These are phyloP conservation scores for Colletotrichum godetiae DNA, from an alignment of 2,329 filamentous ascomycete genomes.

Conservation along the genomic window DNA sequence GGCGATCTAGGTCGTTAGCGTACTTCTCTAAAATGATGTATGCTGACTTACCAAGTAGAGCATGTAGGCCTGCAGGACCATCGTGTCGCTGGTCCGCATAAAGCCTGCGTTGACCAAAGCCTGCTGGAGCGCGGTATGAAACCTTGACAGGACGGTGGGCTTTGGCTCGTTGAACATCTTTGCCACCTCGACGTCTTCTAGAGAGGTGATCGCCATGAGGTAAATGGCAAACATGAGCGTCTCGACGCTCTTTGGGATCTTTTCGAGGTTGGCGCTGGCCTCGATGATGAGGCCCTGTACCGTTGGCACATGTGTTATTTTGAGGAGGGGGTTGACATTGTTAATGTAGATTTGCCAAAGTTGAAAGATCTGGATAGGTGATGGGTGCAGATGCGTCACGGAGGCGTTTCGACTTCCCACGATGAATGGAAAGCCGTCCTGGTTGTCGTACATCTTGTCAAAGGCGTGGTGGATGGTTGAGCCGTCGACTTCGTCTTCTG, in stretches of 20 bases:
- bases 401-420: slow-evolving; percentile 57
- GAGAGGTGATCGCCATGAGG: slow-evolving; percentile 66
- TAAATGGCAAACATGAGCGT: slow-evolving; percentile 77
- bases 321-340: slow-evolving; percentile 76
- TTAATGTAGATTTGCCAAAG: slow-evolving; percentile 78
- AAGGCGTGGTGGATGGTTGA: slow-evolving; percentile 68
- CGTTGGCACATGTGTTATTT: slow-evolving; percentile 74
- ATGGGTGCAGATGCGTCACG: slow-evolving; percentile 62
- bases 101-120: slow-evolving; percentile 75
- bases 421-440: slow-evolving; percentile 69
- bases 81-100: slow-evolving; percentile 73
- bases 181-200: slow-evolving; percentile 65
- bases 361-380: slow-evolving; percentile 69
- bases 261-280: slow-evolving; percentile 65
- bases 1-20: slow-evolving; percentile 42
- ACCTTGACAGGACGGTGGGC: slow-evolving; percentile 60
- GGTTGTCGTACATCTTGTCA: slow-evolving; percentile 67
- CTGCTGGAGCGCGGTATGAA: slow-evolving; percentile 70
- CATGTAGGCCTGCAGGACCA: slow-evolving; percentile 74
- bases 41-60: slow-evolving; percentile 70
- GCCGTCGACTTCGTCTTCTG: slow-evolving; percentile 67
- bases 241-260: slow-evolving; percentile 68
- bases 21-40: not conserved
- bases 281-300: slow-evolving; percentile 74
- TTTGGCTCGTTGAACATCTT: slow-evolving; percentile 65